Base-by-base conservation (phyloP, 2,329 filamentous ascomycete species). In the Fusarium domesticum region DNA sequence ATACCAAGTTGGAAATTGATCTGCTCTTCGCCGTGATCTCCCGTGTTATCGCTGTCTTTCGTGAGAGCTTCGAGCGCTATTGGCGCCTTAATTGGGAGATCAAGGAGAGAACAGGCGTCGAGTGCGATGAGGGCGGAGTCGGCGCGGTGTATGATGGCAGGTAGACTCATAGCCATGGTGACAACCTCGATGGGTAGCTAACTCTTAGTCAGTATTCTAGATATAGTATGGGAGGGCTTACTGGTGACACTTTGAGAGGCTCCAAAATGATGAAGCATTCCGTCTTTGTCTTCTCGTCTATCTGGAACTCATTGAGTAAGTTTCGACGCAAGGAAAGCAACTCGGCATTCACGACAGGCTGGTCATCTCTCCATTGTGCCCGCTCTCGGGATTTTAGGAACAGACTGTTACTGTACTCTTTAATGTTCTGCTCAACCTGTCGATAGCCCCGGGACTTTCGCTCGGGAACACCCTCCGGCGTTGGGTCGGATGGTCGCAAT, bases 41-140 rank as follows among this genome's bases (percentile, higher is more conserved):
- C 85, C 0, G 83, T 84, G 52, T 91, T 91, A 54, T 95, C 87
- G 1, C 86, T 91, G 58, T 96, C 89, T 61, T 98, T 96, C 1
- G 93, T 98, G 44, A 96, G 72, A 0, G 93, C 90, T 61, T 96
- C 91, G 0, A 98, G 73, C 0, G 91, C 91, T 19, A 95, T 71
- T 2, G 77, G 74, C 0, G 87, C 78, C 0, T 74, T 72, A 12
- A 95, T 76, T 0, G 75, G 59, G 1, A 97, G 71, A 3, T 76
- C 77, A 0, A 96, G 67, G 15, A 80, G 64, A 2, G 75, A 64
- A 53, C 84, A 89, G 1, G 84, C 87, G 51, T 98, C 92, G 0
- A 87, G 65, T 0, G 85, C 82, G 50, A 97, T 87, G 4, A 97
- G 73, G 45, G 84, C 86, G 0, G 85, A 84, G 53, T 98, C 91